Conservation (phyloP, 768 basidiomycete species). For the Vishniacozyma victoriae region DNA sequence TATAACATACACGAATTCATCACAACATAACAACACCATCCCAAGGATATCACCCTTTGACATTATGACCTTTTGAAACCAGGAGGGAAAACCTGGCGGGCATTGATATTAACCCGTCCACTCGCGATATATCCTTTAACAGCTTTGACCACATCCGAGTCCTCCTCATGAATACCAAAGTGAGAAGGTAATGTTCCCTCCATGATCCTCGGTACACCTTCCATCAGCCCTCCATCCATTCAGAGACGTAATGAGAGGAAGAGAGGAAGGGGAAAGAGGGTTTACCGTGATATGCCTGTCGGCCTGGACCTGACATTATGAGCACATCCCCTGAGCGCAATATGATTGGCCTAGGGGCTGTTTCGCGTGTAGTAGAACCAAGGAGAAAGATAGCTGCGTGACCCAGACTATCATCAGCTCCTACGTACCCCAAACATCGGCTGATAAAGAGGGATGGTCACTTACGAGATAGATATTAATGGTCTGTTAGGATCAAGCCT, state of each 20-base stretch:
- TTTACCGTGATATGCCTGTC: constrained; percentile 89
- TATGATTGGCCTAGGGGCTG: constrained; percentile 70
- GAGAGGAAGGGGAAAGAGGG: too few relatives aligned
- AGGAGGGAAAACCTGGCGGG: constrained; percentile 58
- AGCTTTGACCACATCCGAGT: constrained; percentile 11
- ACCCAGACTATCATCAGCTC: constrained; percentile 75
- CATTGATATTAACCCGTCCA: constrained; percentile 78
- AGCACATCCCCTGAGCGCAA: constrained; percentile 86
- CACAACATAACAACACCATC: background rate
- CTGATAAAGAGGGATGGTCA: too few relatives aligned
- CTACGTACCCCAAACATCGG: too few relatives aligned
- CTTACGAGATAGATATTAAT: constrained; percentile 87
- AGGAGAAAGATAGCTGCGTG: constrained; percentile 85
- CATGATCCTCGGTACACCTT: constrained; percentile 81
- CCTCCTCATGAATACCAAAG: constrained; percentile 38
- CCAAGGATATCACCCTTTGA: too few relatives aligned
- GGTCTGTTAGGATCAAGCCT: constrained; percentile 80
- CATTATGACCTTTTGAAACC: constrained; percentile 26
- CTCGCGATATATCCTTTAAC: constrained; percentile 33
- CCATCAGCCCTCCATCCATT: background rate
- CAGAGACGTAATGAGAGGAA: too few relatives aligned
- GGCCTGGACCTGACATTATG: constrained; percentile 84
- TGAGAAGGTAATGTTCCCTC: constrained; percentile 65
- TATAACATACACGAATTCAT: background rate
- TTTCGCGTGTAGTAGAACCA: constrained; percentile 72